Evolutionary conservation across 371 early-diverging fungal genomes (phyloP).

Genomic region (Mucor saturninus): DNA sequence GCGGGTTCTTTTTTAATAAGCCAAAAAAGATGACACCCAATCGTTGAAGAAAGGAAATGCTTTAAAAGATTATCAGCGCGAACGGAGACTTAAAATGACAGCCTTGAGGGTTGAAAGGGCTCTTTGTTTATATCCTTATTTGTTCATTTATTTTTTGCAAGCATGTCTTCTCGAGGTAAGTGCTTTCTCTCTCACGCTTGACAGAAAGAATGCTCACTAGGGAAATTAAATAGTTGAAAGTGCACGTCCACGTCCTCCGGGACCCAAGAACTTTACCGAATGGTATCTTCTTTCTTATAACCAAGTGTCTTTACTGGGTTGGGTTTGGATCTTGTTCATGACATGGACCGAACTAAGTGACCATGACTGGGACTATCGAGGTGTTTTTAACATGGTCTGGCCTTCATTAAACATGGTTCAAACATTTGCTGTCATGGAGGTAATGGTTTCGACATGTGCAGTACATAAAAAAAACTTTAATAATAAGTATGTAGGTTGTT

Average conservation of each 20-base stretch:
- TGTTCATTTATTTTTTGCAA: background rate
- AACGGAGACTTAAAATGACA: no score
- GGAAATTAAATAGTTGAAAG: background rate
- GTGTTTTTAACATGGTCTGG: conserved; percentile 65
- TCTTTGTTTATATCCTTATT: background rate
- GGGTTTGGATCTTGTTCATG: conserved; percentile 73
- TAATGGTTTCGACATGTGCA: conserved; percentile 24
- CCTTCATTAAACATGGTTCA: conserved; percentile 69
- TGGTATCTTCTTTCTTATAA: conserved; percentile 84
- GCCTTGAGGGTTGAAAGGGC: no score
- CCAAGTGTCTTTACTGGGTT: conserved; percentile 71
- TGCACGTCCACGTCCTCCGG: conserved; percentile 17
- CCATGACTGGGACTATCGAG: conserved; percentile 53
- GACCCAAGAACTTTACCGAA: conserved; percentile 37
- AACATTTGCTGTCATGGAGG: conserved; percentile 79
- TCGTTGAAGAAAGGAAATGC: no score
- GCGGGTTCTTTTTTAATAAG: no score
- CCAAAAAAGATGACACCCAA: no score
- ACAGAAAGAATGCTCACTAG: no score
- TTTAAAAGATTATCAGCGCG: no score
- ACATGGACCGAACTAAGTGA: conserved; percentile 53
- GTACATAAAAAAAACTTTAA: no score
- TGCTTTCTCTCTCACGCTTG: no score
- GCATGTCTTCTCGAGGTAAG: no score
- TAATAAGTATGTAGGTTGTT: no score